A percentile compares a stretch with the other conserved stretches of the same genome.
These are phyloP conservation scores for Cercospora brassicicola DNA, from an alignment of 2,329 filamentous ascomycete species.

Conservation along the genomic window DNA sequence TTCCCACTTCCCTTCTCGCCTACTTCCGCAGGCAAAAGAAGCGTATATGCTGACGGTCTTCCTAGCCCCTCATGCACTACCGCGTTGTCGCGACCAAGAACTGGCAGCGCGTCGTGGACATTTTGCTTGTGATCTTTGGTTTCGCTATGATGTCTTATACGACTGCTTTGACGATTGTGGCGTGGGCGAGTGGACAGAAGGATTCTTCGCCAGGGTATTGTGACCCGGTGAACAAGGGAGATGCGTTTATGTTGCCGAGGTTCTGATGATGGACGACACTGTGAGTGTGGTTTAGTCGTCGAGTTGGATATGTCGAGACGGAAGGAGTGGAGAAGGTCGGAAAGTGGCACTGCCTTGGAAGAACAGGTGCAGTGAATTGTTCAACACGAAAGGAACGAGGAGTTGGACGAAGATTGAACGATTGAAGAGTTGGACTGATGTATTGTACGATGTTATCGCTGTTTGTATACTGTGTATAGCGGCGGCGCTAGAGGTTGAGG, in stretches of 20 bases:
- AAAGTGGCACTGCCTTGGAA: too few relatives aligned
- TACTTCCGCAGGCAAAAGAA: too few relatives aligned
- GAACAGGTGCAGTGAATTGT: too few relatives aligned
- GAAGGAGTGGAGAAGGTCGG: too few relatives aligned
- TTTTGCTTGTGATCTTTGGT: slow-evolving; percentile 77
- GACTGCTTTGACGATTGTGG: slow-evolving; percentile 78
- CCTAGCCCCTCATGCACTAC: slow-evolving; percentile 89
- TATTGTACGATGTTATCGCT: not conserved
- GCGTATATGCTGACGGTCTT: slow-evolving; percentile 10
- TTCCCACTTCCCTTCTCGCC: too few relatives aligned
- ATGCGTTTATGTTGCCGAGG: slow-evolving; percentile 10
- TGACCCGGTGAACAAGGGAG: slow-evolving; percentile 43
- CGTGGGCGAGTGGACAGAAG: slow-evolving; percentile 68
- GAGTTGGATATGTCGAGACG: not conserved
- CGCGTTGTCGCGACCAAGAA: slow-evolving; percentile 70
- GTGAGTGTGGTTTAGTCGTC: not conserved
- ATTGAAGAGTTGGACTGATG: not conserved
- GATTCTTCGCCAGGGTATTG: slow-evolving; percentile 63
- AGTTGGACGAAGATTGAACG: not conserved
- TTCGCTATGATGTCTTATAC: slow-evolving; percentile 88
- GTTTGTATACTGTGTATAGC: not conserved
- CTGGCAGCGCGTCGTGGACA: slow-evolving; percentile 69
- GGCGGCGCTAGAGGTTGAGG: not conserved
- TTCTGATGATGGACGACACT: not conserved
- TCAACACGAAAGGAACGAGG: not conserved